Percentiles rank a stretch among this genome's conserved stretches.
Evolutionary conservation across 768 basidiomycete species (phyloP).

Genomic region (Sutorius australiensis): DNA sequence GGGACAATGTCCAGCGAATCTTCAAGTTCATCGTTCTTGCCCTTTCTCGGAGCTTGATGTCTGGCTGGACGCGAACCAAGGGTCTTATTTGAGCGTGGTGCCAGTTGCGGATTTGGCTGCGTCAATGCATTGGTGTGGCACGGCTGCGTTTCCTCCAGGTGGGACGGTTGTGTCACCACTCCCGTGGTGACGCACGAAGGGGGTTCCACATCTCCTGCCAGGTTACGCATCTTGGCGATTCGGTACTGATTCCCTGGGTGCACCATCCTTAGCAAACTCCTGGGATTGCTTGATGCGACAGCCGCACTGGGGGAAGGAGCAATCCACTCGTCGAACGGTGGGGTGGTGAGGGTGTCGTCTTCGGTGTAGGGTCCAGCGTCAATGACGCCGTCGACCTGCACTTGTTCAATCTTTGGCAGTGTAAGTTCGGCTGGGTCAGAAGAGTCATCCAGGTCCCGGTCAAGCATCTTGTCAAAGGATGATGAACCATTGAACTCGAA

Average conservation of each 20-base stretch:
- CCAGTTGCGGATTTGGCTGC: neutral
- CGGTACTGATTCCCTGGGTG: constrained; percentile 33
- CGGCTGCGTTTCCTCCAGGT: constrained; percentile 18
- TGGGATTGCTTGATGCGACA: constrained; percentile 25
- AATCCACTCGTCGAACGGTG: constrained; percentile 15
- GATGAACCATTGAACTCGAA: constrained; percentile 41
- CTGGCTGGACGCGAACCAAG: neutral
- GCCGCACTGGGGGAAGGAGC: constrained; percentile 11
- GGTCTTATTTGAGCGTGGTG: neutral
- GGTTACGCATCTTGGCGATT: constrained; percentile 23
- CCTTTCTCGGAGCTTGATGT: neutral
- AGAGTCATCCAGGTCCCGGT: constrained; percentile 28
- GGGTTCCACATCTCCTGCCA: constrained; percentile 21
- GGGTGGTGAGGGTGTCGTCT: neutral
- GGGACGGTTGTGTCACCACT: constrained; percentile 16
- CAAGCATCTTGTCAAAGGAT: constrained; percentile 38
- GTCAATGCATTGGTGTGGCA: neutral
- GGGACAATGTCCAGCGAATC: constrained; percentile 52
- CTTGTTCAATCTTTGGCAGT: constrained; percentile 7
- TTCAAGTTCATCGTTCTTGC: constrained; percentile 21
- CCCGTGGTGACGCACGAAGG: constrained; percentile 9
- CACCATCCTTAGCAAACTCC: constrained; percentile 32
- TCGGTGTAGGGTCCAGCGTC: constrained; percentile 2
- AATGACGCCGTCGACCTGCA: constrained; percentile 1
- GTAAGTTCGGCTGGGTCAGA: constrained; percentile 23